Conservation (phyloP, 768 basidiomycete genomes). For the Pisolithus marmoratus region DNA sequence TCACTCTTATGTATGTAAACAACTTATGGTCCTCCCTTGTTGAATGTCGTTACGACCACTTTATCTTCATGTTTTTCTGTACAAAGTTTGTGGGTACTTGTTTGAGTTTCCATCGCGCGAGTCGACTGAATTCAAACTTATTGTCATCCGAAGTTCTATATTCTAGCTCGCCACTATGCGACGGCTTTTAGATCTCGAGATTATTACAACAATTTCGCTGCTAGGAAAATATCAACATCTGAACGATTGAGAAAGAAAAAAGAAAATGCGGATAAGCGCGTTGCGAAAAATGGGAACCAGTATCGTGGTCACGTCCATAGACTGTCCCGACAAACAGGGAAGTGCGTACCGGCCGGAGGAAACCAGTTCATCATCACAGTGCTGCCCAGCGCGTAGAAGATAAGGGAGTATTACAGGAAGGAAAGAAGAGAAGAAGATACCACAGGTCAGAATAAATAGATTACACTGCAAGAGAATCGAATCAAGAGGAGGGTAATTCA, state of each 20-base stretch:
- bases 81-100: not conserved
- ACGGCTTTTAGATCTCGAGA: not conserved
- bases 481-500: constrained; percentile 1
- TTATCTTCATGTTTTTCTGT: constrained; percentile 2
- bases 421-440: not conserved
- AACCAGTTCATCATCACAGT: not conserved
- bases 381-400: not conserved
- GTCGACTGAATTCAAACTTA: too few species aligned
- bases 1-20: not conserved
- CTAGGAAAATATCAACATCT: constrained; percentile 10
- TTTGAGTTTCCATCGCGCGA: too few species aligned
- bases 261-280: constrained; percentile 1
- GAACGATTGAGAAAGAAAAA: not conserved
- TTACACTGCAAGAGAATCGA: not conserved
- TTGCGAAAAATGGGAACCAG: constrained; percentile 2
- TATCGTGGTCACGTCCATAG: constrained; percentile 10
- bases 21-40: not conserved
- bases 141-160: too few species aligned
- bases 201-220: constrained; percentile 19
- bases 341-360: not conserved
- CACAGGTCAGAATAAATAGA: not conserved
- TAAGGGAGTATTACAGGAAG: not conserved
- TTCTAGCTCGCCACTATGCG: not conserved
- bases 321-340: constrained; percentile 1
- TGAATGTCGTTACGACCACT: not conserved